Conservation (phyloP, 2,329 filamentous ascomycete species). For the Akanthomyces dipterigenus region DNA sequence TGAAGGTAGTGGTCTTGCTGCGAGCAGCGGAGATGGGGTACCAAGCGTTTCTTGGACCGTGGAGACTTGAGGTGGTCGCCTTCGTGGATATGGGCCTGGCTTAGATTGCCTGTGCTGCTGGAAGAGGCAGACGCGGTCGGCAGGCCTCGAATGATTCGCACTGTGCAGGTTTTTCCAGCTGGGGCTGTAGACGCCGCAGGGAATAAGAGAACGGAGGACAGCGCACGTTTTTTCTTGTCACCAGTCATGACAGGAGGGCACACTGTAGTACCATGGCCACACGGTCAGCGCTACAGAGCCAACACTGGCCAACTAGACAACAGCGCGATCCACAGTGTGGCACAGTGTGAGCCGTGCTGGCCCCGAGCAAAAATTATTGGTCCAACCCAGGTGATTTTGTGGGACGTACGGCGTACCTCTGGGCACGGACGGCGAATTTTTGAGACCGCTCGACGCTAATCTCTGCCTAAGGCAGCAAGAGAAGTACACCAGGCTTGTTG, state of each 20-base stretch:
- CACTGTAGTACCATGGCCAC: neutral
- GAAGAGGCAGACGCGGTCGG: neutral
- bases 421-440: slow-evolving; percentile 5
- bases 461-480: slow-evolving; percentile 11
- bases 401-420: neutral
- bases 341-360: slow-evolving; percentile 3
- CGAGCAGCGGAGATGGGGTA: slow-evolving; percentile 11
- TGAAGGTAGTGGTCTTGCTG: slow-evolving; percentile 1
- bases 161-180: neutral
- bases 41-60: slow-evolving; percentile 8
- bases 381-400: neutral
- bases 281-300: neutral
- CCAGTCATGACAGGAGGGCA: too few relatives aligned
- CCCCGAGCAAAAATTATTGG: neutral
- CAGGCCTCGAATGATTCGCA: neutral
- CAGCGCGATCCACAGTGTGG: neutral
- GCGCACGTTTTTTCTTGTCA: neutral
- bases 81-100: slow-evolving; percentile 9
- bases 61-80: slow-evolving; percentile 9
- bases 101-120: slow-evolving; percentile 8
- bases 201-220: neutral
- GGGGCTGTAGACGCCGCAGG: neutral
- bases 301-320: neutral
- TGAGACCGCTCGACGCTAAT: slow-evolving; percentile 6
- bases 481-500: neutral